These are phyloP conservation scores for Massarina eburnea DNA, from an alignment of 2,329 filamentous ascomycete species.

Conservation along the genomic window DNA sequence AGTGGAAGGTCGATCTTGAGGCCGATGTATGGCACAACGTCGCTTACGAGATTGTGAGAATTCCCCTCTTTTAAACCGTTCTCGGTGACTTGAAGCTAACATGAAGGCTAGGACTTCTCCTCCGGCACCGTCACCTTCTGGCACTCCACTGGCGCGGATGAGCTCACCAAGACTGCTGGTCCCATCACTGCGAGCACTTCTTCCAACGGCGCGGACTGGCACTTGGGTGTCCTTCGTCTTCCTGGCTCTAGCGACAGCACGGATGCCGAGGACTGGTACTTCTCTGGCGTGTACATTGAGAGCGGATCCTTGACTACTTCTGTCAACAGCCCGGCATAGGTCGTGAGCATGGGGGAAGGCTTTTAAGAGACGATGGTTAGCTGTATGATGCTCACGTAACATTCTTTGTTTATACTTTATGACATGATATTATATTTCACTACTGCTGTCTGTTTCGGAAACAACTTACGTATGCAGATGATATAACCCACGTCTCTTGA, in stretches of 20 bases:
- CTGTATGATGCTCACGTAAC: neutral
- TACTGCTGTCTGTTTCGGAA: neutral
- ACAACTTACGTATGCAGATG: neutral
- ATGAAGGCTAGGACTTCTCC: constrained; percentile 56
- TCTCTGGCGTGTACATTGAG: constrained; percentile 72
- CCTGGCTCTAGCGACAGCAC: constrained; percentile 56
- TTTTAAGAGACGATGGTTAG: neutral
- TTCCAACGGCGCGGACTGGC: constrained; percentile 72
- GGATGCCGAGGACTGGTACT: constrained; percentile 67
- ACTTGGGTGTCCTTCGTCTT: constrained; percentile 69
- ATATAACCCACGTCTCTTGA: neutral
- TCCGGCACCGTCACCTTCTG: constrained; percentile 66
- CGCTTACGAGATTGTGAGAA: constrained; percentile 65
- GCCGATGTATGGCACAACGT: constrained; percentile 73
- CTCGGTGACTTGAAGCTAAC: constrained; percentile 9
- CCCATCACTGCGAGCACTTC: constrained; percentile 63
- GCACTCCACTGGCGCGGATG: constrained; percentile 65
- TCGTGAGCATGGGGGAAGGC: neutral
- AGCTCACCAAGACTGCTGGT: constrained; percentile 60
- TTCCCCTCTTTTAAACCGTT: neutral
- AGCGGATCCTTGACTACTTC: constrained; percentile 48
- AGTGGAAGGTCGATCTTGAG: constrained; percentile 65
- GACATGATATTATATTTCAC: neutral
- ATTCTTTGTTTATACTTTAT: neutral
- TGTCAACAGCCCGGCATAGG: constrained; percentile 27